Evolutionary conservation across 495 filamentous ascomycete species (phyloP).

Genomic region (Rhizodiscina lignyota): DNA sequence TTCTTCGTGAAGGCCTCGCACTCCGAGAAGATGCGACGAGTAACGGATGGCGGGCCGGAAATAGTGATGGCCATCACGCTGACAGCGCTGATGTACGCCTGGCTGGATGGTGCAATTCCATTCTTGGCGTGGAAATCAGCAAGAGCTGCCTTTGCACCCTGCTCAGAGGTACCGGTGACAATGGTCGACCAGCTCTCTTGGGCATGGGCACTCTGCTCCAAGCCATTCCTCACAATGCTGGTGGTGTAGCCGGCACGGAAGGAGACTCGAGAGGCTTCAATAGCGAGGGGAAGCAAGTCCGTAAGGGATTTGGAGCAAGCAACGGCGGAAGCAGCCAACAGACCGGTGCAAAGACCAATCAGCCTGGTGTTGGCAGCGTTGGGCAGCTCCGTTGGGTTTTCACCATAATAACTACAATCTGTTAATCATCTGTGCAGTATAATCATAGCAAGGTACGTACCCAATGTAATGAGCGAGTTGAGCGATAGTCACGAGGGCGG

Average conservation of each 20-base stretch:
- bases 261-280: constrained; percentile 55
- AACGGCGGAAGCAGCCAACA: constrained; percentile 56
- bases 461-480: constrained; percentile 64
- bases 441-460: constrained; percentile 28
- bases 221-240: constrained; percentile 28
- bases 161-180: constrained; percentile 26
- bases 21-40: constrained; percentile 38
- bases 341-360: constrained; percentile 54
- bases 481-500: constrained; percentile 49
- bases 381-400: constrained; percentile 28
- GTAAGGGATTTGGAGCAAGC: constrained; percentile 50
- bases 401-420: constrained; percentile 35
- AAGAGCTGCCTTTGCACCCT: constrained; percentile 28
- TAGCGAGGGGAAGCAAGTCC: constrained; percentile 47
- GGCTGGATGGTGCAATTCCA: constrained; percentile 40
- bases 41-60: constrained; percentile 56
- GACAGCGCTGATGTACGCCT: constrained; percentile 59
- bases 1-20: constrained; percentile 32
- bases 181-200: constrained; percentile 41
- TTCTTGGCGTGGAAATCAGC: constrained; percentile 35
- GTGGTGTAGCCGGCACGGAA: constrained; percentile 54
- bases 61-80: constrained; percentile 54
- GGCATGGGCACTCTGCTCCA: constrained; percentile 30
- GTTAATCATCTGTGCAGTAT: constrained; percentile 3
- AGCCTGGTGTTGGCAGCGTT: constrained; percentile 29